Evolutionary conservation across 768 basidiomycete species (phyloP).

Genomic region (Boletellus emodensis): DNA sequence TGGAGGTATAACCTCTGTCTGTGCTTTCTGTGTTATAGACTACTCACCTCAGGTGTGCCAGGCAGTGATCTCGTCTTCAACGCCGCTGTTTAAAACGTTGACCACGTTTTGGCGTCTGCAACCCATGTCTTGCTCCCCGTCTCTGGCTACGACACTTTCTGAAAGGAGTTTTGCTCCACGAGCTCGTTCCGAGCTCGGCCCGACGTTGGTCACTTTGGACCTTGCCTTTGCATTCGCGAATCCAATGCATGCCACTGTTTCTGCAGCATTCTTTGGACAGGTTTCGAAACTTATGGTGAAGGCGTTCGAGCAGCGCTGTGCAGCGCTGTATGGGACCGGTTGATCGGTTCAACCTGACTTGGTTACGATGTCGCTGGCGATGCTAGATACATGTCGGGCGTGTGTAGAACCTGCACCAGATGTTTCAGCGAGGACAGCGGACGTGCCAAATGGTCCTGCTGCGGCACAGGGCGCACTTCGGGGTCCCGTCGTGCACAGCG

Average conservation of each 20-base stretch:
- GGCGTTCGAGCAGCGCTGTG: conserved; percentile 87
- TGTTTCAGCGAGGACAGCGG: conserved; percentile 2
- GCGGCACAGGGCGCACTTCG: background rate
- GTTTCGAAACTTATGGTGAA: conserved; percentile 86
- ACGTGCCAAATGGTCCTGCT: background rate
- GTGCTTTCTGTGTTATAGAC: background rate
- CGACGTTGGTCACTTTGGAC: conserved; percentile 83
- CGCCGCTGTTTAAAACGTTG: conserved; percentile 69
- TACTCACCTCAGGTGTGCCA: conserved; percentile 27
- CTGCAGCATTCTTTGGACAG: conserved; percentile 79
- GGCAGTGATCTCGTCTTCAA: conserved; percentile 70
- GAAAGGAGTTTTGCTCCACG: conserved; percentile 1
- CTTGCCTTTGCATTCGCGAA: conserved; percentile 84
- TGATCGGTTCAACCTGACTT: too few relatives aligned
- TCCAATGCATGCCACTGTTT: conserved; percentile 81
- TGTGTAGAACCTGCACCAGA: background rate
- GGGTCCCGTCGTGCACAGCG: background rate
- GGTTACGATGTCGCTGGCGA: too few relatives aligned
- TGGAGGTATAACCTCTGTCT: conserved; percentile 46
- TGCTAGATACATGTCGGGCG: too few relatives aligned
- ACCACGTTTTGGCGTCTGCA: conserved; percentile 73
- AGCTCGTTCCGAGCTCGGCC: conserved; percentile 27
- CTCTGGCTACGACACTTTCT: conserved; percentile 25
- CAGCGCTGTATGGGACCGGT: conserved; percentile 60
- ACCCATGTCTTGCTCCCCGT: conserved; percentile 44